Base-by-base conservation (phyloP, 2,329 filamentous ascomycete species). In the Venturia carpophila region DNA sequence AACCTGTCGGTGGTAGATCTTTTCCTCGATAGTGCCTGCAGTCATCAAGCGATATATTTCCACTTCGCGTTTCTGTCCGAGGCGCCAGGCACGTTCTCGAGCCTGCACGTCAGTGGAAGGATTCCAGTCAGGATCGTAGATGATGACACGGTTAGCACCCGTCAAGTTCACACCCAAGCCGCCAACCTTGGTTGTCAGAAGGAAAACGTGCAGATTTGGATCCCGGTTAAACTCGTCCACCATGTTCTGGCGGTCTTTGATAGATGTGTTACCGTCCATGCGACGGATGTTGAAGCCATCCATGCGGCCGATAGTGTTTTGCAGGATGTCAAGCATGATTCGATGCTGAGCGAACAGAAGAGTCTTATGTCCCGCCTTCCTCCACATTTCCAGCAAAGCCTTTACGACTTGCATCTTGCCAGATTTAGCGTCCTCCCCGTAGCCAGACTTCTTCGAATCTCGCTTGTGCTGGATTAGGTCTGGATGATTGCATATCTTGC, bases 71-170 rank as follows among this genome's bases (percentile, higher is more conserved):
- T 95, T 97, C 77, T 99, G 94, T 0, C 94, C 94, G 1, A 99
- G 79, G 66, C 94, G 87, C 94, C 94, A 99, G 6, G 95, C 94
- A 71, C 94, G 85, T 76, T 99, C 94, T 60, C 94, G 87, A 19
- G 94, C 94, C 77, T 99, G 94, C 34, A 97, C 82, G 72, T 99
- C 94, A 0, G 93, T 97, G 0, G 93, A 97, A 1, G 93, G 94
- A 71, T 97, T 97, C 94, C 94, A 99, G 73, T 99, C 94, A 0
- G 94, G 95, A 71, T 99, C 95, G 72, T 94, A 99, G 64, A 99
- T 97, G 72, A 99, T 96, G 68, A 99, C 93, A 42, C 94, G 87
- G 73, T 96, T 91, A 5, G 94, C 94, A 9, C 94, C 94, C 0
- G 94, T 99, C 27, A 99, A 79, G 69, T 99, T 99, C 60, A 96